Evolutionary conservation across 106 monocot species (phyloP), one percentile per base, ranked within the genome.

Genomic region (Phalaenopsis equestris): DNA sequence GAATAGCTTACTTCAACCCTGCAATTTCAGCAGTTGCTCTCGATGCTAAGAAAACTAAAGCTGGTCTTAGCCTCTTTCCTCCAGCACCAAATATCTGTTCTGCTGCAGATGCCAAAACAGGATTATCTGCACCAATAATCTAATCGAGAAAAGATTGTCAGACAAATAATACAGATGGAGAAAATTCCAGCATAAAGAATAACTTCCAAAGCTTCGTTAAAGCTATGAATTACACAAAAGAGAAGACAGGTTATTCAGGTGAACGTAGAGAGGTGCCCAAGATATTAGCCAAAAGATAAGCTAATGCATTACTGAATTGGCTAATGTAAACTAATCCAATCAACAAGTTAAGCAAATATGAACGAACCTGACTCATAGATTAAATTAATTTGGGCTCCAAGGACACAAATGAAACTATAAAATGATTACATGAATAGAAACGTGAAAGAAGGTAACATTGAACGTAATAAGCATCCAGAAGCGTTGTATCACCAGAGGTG

Each of bases 81-180:
- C 98, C 98, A 80, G 94, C 92, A 77, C 94, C 87, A 86, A 99
- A 95, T 84, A 99, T 95, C 70, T 99, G 98, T 77, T 99, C 94
- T 56, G 98, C 92, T n/a, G 98, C 98, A 61, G 98, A 95, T 55
- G 88, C 58, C 72, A 99, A 77, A 80, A 95, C 85, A 77, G 92
- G 98, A 88, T 99, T 95, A 87, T 99, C 94, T 81, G 94, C 91
- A 46, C 98, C 98, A 88, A 94, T 81, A 87, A 95, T 90, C 98
- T 99, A 74, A 82, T 75, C 42, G 79, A 0, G 78, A 64, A 47
- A 43, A 57, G 72, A 70, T 39, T 73, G 80, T 81, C n/a, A 91
- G 79, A 52, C 14, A 79, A 45, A 75, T 70, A 70, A 15, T 70
- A 39, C 10, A 38, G 64, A 39, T 12, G 37, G 67, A 68, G 36